Base-by-base conservation (phyloP, 805 yeast genomes). In the Starmerella powellii region DNA sequence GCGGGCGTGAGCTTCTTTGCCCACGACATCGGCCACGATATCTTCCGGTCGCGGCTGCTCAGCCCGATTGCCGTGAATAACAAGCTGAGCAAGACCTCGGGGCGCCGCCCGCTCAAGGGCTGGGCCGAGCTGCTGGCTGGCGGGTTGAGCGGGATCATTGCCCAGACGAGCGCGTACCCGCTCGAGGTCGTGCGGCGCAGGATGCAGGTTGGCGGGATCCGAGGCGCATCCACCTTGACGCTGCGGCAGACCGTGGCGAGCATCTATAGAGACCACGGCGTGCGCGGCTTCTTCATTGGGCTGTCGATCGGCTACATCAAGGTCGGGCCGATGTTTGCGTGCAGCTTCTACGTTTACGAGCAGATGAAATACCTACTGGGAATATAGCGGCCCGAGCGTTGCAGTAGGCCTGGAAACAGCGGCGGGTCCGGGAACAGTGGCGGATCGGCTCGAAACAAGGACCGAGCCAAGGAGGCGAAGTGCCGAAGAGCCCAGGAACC, bases 1-100 rank as follows among this genome's bases (percentile, higher is more conserved):
- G 98, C 98, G 1, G 98, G 98, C 10, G 96, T 88, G 3, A 83
- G 95, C 3, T 91, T 91, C 56, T 82, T 86, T 63, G 82, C 95
- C 3, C 97, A 91, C 62, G 98, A 91, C 63, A 59, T 77, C 43
- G 68, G 87, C 44, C 97, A 88, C 62, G 98, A 91, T 62, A 55
- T 87, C 1, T 74, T 91, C 56, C 68, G 95, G 48, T 67, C 80
- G n/a, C 66, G 68, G 11, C 41, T 56, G 11, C 59, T 87, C 5
- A 66, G 77, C 2, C 62, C 65, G 12, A 73, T 74, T 31, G 59
- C 68, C 4, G 66, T 64, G 20, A 47, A 52, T 28, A 23, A 30
- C 12, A 26, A 20, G 20, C 34, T 32, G 34, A 47, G 26, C 11
- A 42, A 45, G 33, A 46, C 40, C 18, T 41, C 36, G 15, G 41